Evolutionary conservation across 1,284 basidiomycete genomes (phyloP).

Genomic region (Puccinia brachypodii): DNA sequence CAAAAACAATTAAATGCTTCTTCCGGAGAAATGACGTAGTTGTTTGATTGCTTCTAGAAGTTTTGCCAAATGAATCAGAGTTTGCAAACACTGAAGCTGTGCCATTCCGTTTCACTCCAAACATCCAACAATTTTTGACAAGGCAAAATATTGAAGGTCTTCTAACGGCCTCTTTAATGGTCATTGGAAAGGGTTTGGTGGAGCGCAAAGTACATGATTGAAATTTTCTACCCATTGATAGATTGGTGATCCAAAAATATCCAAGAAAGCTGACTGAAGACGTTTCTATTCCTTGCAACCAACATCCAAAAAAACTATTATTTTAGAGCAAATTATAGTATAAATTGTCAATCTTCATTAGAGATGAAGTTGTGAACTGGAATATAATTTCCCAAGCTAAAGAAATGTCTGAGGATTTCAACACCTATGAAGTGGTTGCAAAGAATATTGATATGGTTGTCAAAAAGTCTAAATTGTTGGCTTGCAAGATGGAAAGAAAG

Average conservation of each 20-base stretch:
- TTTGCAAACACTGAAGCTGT: conserved; percentile 69
- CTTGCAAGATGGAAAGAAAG: conserved; percentile 78
- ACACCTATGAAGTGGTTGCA: conserved; percentile 70
- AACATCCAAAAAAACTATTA: conserved; percentile 22
- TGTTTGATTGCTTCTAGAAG: conserved; percentile 56
- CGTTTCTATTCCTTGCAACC: not conserved
- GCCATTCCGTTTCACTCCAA: conserved; percentile 95
- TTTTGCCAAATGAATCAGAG: conserved; percentile 56
- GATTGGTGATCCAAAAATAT: not conserved
- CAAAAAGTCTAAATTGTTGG: conserved; percentile 78
- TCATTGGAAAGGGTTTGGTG: conserved; percentile 84
- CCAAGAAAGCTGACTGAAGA: not conserved
- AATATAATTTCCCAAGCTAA: conserved; percentile 50
- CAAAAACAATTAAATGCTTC: not conserved
- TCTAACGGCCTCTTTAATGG: conserved; percentile 80
- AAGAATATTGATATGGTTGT: conserved; percentile 78
- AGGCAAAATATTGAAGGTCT: conserved; percentile 87
- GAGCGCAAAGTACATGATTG: conserved; percentile 76
- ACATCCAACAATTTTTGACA: conserved; percentile 90
- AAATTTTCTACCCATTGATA: conserved; percentile 38
- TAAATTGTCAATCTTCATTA: conserved; percentile 81
- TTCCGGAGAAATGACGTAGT: not conserved
- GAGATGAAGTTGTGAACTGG: conserved; percentile 87
- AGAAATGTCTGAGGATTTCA: conserved; percentile 60
- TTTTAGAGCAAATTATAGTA: conserved; percentile 89